Evolutionary conservation across 257 asterid genomes (phyloP), one percentile per base, ranked within the genome.

Genomic region (Galeopsis tetrahit): DNA sequence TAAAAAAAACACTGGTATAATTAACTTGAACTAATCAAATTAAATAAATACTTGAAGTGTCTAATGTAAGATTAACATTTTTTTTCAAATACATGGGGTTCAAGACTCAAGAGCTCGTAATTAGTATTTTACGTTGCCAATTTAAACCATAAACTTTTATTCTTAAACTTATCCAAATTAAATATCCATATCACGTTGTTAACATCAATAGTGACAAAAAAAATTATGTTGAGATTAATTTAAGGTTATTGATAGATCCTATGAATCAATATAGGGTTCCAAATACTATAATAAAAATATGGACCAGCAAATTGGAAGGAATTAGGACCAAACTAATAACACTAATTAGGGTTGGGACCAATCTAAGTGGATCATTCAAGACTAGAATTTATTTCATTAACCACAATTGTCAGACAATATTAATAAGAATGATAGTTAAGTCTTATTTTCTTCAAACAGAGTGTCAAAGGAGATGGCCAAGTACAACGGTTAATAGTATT

Each of bases 401-500:
- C 35, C 11, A 48, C 43, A 61, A 60, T 11, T 34, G 76, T 48
- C 63, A 14, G 10, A 61, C 14, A 60, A 33, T 46, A 71, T 14
- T 35, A 46, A 33, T 5, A 11, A 11, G 6, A 32, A 10, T 10
- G 55, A 48, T 48, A 48, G 21, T 21, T 48, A 48, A 48, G 55
- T 38, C 0, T 38, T 38, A 38, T 5, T 38, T 38, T 38, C 43
- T 38, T 38, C 43, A 38, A 38, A 38, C 43, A 8, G 7, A 8
- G 9, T 38, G 43, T 7, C 43, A 38, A 38, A 21, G 28, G 28
- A 21, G 28, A 21, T 21, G 0, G 28, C 1, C 28, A 21, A 21
- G 28, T 21, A 21, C 28, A 21, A 21, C 28, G 1, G 28, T 21
- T 21, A 21, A 21, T 21, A n/a, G n/a, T n/a, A n/a, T n/a, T n/a